phyloP scores from a whole-genome alignment of 139 green algal species.

The Closterium sp. region DNA sequence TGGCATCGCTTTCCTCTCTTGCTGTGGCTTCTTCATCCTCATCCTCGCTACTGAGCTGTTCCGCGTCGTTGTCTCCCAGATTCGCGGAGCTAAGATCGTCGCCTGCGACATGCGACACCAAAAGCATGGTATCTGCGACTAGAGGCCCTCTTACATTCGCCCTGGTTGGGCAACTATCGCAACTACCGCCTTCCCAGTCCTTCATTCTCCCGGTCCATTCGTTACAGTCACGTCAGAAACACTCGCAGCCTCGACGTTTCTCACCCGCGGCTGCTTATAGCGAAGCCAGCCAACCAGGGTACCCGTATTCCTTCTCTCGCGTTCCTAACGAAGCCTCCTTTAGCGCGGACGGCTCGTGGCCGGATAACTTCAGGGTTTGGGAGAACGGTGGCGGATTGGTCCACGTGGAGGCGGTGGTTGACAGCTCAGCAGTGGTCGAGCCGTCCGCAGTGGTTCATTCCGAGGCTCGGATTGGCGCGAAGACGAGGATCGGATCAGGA shows the following conservation, averaged over 20 bases:
- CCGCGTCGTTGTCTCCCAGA: background rate
- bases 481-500: background rate
- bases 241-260: background rate
- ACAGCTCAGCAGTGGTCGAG: constrained; percentile 5
- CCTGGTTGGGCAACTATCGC: background rate
- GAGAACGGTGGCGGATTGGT: constrained; percentile 1
- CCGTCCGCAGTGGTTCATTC: background rate
- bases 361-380: background rate
- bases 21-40: background rate
- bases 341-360: background rate
- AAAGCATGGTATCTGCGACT: background rate
- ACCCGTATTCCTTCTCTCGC: background rate
- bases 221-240: background rate
- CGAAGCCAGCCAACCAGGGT: background rate
- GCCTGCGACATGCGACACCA: no score
- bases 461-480: background rate
- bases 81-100: background rate
- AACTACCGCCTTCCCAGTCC: background rate
- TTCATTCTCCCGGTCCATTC: background rate
- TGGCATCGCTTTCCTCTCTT: background rate
- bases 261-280: background rate
- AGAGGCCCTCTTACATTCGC: background rate
- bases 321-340: background rate
- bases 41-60: background rate
- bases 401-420: background rate